These are phyloP conservation scores for Saccharomyces kudriavzevii DNA, from an alignment of 805 yeast genomes.

Conservation along the genomic window DNA sequence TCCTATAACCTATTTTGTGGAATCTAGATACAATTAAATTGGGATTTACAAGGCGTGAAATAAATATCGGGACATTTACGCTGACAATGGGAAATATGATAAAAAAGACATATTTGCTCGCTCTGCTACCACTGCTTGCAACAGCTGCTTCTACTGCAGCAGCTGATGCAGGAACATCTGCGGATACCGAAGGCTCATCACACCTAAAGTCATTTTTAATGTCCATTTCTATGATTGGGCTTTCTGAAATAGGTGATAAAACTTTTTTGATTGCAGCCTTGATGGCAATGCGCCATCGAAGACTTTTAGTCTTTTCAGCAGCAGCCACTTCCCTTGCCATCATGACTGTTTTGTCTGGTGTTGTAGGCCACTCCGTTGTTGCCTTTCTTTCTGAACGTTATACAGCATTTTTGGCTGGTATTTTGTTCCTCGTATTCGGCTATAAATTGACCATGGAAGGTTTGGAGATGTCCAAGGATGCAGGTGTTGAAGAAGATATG, in stretches of 20 bases:
- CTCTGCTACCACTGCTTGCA: neutral
- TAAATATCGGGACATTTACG: neutral
- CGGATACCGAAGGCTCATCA: neutral
- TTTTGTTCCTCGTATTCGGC: constrained; percentile 78
- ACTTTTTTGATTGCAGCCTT: constrained; percentile 94
- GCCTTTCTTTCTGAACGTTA: constrained; percentile 67
- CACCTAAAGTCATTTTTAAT: constrained; percentile 50
- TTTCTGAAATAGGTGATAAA: constrained; percentile 96
- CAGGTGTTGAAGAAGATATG: constrained; percentile 89
- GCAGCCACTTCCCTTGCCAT: constrained; percentile 77
- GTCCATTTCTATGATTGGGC: constrained; percentile 83
- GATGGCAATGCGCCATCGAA: constrained; percentile 93
- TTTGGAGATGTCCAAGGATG: constrained; percentile 63
- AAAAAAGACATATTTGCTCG: neutral
- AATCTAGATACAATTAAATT: neutral
- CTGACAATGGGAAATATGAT: neutral
- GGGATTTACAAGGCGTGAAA: neutral
- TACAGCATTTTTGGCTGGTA: constrained; percentile 76
- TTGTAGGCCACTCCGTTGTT: constrained; percentile 88
- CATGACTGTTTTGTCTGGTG: constrained; percentile 87
- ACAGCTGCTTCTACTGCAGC: neutral
- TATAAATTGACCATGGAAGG: constrained; percentile 72
- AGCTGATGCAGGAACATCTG: neutral
- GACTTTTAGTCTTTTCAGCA: constrained; percentile 77
- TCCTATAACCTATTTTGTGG: neutral